phyloP scores from a whole-genome alignment of 2,329 filamentous ascomycete genomes.

The Fusarium nanum region DNA sequence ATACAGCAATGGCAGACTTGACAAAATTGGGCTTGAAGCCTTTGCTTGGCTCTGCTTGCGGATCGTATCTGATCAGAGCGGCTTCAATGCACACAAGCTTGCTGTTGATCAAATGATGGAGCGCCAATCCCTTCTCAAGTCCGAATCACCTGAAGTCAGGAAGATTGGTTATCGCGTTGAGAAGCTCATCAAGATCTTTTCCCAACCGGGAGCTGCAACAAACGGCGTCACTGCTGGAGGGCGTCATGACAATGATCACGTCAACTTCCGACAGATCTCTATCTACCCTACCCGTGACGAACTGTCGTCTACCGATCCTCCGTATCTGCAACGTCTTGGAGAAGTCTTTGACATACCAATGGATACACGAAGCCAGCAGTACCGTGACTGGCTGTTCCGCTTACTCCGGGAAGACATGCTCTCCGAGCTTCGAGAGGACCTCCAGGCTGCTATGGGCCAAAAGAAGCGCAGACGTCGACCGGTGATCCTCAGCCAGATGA shows the following conservation, averaged over 20 bases:
- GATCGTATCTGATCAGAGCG: conserved; percentile 49
- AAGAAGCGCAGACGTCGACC: conserved; percentile 59
- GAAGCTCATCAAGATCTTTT: conserved; percentile 50
- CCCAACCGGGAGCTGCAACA: not conserved
- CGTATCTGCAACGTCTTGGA: conserved; percentile 66
- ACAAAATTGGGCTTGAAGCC: conserved; percentile 47
- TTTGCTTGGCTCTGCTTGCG: conserved; percentile 64
- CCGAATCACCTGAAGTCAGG: conserved; percentile 41
- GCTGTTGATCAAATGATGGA: conserved; percentile 47
- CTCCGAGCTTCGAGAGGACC: conserved; percentile 71
- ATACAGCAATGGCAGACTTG: conserved; percentile 48
- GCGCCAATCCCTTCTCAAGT: conserved; percentile 39
- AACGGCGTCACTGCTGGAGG: conserved; percentile 64
- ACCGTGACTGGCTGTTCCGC: conserved; percentile 79
- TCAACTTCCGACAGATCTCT: conserved; percentile 68
- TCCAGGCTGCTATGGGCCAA: conserved; percentile 62
- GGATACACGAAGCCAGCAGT: conserved; percentile 56
- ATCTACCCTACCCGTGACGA: conserved; percentile 76
- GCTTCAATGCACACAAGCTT: conserved; percentile 13
- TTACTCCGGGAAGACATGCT: conserved; percentile 78
- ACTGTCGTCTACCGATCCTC: conserved; percentile 61
- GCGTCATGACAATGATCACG: conserved; percentile 78
- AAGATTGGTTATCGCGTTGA: conserved; percentile 53
- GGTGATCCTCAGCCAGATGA: conserved; percentile 55
- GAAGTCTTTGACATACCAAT: conserved; percentile 58